Evolutionary conservation across 129 eudicot genomes (phyloP).

Genomic region (Centaurea solstitialis): DNA sequence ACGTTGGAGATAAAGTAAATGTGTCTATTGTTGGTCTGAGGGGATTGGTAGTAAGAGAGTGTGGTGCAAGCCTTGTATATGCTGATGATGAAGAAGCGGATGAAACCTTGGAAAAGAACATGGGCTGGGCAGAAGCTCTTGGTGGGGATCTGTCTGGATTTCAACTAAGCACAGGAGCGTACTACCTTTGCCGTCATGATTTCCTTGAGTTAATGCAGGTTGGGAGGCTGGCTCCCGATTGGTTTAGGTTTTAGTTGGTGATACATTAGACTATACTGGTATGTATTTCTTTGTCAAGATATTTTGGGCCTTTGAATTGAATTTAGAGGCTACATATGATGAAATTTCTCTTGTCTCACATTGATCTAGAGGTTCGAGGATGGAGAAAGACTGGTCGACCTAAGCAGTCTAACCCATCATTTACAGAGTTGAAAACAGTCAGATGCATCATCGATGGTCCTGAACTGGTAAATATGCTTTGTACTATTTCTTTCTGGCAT

Average conservation of each 20-base stretch:
- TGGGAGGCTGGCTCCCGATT: not conserved
- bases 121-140: not conserved
- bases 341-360: not conserved
- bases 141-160: conserved; percentile 8
- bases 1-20: not conserved
- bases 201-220: not conserved
- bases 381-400: conserved; percentile 12
- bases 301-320: not conserved
- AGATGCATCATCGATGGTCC: too few species aligned
- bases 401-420: too few species aligned
- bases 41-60: not conserved
- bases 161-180: conserved; percentile 12
- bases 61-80: conserved; percentile 15
- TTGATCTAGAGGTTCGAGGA: conserved; percentile 14
- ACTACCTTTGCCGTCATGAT: conserved; percentile 8
- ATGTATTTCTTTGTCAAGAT: not conserved
- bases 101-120: not conserved
- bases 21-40: not conserved
- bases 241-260: conserved; percentile 9
- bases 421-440: too few species aligned
- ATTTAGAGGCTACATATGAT: too few species aligned
- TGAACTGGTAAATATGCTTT: too few species aligned
- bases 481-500: not conserved
- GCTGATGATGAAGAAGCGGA: not conserved
- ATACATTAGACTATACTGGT: not conserved